Percentiles rank a stretch among this genome's conserved stretches.
Evolutionary conservation across 306 rosid genomes (phyloP).

Genomic region (Oemleria cerasiformis): DNA sequence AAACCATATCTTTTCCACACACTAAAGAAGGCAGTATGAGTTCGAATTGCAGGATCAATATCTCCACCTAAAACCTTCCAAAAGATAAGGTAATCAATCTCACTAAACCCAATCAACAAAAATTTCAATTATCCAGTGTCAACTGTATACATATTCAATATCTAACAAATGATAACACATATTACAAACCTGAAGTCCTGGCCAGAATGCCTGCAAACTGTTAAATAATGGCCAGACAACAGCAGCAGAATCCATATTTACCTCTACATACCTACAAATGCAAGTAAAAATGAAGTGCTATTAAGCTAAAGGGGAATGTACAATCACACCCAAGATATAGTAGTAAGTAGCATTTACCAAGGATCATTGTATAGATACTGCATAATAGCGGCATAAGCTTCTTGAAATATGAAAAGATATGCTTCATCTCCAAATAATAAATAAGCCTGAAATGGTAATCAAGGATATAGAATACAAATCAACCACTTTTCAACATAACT

Average conservation of each 20-base stretch:
- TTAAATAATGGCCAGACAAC: constrained; percentile 95
- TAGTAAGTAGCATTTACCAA: constrained; percentile 67
- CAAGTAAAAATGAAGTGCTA: constrained; percentile 17
- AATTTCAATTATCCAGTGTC: constrained; percentile 20
- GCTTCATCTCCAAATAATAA: constrained; percentile 94
- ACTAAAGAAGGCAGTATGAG: constrained; percentile 92
- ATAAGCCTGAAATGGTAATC: constrained; percentile 71
- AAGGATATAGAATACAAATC: constrained; percentile 5
- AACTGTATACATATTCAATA: constrained; percentile 16
- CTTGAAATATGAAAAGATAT: constrained; percentile 89
- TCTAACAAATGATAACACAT: constrained; percentile 15
- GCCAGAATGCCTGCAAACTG: constrained; percentile 99
- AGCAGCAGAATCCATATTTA: constrained; percentile 96
- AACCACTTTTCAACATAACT: constrained; percentile 1
- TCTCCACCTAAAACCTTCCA: constrained; percentile 98
- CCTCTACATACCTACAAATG: constrained; percentile 86
- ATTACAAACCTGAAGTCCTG: constrained; percentile 90
- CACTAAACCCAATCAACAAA: constrained; percentile 16
- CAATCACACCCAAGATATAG: constrained; percentile 31
- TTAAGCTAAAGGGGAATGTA: constrained; percentile 18
- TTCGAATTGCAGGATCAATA: constrained; percentile 84
- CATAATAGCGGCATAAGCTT: constrained; percentile 97
- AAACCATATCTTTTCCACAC: constrained; percentile 98
- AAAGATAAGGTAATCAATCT: constrained; percentile 28
- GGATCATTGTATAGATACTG: constrained; percentile 87